Percentiles rank a stretch among this genome's conserved stretches.
phyloP scores from a whole-genome alignment of 2,329 filamentous ascomycete species.

The Mycosphaerella arachidis region DNA sequence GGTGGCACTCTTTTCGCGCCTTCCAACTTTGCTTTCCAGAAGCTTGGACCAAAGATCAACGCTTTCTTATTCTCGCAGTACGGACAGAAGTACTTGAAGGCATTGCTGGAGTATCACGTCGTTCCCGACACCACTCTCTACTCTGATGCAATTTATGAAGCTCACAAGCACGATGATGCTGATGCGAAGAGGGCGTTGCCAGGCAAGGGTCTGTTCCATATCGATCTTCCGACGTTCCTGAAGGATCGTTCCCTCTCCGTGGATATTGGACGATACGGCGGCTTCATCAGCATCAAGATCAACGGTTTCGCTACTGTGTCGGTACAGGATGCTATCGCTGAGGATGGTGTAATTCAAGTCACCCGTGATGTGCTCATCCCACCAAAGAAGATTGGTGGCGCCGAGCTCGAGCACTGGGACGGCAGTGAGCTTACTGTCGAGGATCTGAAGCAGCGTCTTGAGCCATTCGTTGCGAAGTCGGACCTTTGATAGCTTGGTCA shows the following conservation, averaged over 20 bases:
- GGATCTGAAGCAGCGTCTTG: constrained; percentile 55
- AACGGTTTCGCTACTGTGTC: constrained; percentile 67
- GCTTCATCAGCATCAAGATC: constrained; percentile 66
- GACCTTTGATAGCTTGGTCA: constrained; percentile 21
- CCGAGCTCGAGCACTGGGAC: constrained; percentile 37
- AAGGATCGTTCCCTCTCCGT: constrained; percentile 62
- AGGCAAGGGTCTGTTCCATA: constrained; percentile 52
- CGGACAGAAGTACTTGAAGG: constrained; percentile 71
- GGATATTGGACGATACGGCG: constrained; percentile 65
- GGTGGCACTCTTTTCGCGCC: constrained; percentile 80
- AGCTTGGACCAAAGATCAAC: constrained; percentile 67
- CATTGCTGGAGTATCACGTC: constrained; percentile 74
- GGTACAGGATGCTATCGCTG: constrained; percentile 65
- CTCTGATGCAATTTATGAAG: constrained; percentile 71
- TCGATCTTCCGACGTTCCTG: constrained; percentile 70
- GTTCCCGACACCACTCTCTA: constrained; percentile 72
- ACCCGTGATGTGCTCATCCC: constrained; percentile 70
- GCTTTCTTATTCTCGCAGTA: constrained; percentile 78
- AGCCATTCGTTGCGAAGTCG: constrained; percentile 40
- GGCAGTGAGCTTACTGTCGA: constrained; percentile 55
- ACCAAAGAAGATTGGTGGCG: constrained; percentile 52
- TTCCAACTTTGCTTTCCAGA: constrained; percentile 72
- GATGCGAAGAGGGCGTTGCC: constrained; percentile 28
- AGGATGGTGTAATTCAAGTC: constrained; percentile 79
- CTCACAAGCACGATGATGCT: constrained; percentile 21